Evolutionary conservation across 2,329 filamentous ascomycete genomes (phyloP).

Genomic region (Aplosporella prunicola): DNA sequence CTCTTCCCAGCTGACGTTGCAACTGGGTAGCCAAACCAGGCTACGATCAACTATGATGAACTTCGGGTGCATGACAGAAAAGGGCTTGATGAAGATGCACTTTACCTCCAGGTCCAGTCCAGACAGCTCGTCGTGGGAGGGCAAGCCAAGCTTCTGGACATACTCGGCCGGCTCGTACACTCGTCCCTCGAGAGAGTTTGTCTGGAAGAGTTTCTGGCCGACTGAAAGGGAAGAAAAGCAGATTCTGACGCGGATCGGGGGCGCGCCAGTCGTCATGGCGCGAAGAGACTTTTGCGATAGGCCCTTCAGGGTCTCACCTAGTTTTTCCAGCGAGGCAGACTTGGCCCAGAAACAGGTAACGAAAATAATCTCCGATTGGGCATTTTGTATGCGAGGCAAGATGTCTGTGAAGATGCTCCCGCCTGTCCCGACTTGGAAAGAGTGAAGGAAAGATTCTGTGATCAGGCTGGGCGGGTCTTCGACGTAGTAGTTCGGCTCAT

Average conservation of each 20-base stretch:
- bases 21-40: conserved; percentile 62
- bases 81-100: conserved; percentile 68
- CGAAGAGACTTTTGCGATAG: conserved; percentile 45
- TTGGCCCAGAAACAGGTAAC: conserved; percentile 77
- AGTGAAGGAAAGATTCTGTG: conserved; percentile 25
- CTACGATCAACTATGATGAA: conserved; percentile 64
- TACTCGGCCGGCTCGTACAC: conserved; percentile 52
- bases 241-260: conserved; percentile 54
- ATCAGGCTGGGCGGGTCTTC: conserved; percentile 24
- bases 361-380: conserved; percentile 58
- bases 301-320: conserved; percentile 48
- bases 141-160: conserved; percentile 54
- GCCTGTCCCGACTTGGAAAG: conserved; percentile 37
- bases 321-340: conserved; percentile 50
- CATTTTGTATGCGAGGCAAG: conserved; percentile 51
- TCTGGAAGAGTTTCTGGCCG: conserved; percentile 66
- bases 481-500: conserved; percentile 34
- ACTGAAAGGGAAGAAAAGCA: conserved; percentile 68
- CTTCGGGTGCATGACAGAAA: conserved; percentile 84
- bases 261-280: conserved; percentile 21
- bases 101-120: conserved; percentile 63
- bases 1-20: conserved; percentile 79
- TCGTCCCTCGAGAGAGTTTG: conserved; percentile 52
- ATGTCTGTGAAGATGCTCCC: conserved; percentile 38
- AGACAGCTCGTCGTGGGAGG: conserved; percentile 42